These are phyloP conservation scores for Hyphodiscus sp. DNA, from an alignment of 2,329 filamentous ascomycete species.

Conservation along the genomic window DNA sequence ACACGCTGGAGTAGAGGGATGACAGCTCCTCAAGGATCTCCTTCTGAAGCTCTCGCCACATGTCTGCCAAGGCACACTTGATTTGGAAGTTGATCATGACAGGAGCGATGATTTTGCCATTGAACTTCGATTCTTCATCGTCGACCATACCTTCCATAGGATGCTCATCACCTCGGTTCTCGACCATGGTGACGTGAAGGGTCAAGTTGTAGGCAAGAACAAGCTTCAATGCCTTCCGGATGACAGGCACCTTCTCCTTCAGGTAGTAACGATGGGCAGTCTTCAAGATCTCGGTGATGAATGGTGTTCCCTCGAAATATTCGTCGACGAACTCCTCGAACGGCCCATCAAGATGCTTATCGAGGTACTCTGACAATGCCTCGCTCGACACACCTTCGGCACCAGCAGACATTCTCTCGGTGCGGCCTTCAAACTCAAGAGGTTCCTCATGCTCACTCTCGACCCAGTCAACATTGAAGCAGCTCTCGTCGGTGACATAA, in stretches of 20 bases:
- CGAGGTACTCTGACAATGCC: constrained; percentile 83
- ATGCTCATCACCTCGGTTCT: constrained; percentile 78
- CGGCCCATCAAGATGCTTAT: constrained; percentile 86
- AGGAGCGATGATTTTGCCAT: constrained; percentile 83
- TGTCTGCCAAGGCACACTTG: constrained; percentile 92
- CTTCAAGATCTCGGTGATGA: constrained; percentile 93
- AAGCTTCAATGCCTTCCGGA: constrained; percentile 92
- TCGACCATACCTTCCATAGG: constrained; percentile 75
- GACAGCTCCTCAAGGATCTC: constrained; percentile 94
- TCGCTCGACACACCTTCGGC: constrained; percentile 78
- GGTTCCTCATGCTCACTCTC: constrained; percentile 73
- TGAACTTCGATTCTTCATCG: constrained; percentile 79
- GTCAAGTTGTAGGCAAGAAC: constrained; percentile 95
- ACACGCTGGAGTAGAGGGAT: constrained; percentile 89
- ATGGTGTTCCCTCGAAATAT: constrained; percentile 92
- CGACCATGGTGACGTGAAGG: constrained; percentile 88
- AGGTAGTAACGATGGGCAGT: constrained; percentile 89
- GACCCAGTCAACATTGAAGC: constrained; percentile 90
- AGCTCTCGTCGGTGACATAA: constrained; percentile 84
- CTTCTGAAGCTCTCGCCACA: constrained; percentile 97
- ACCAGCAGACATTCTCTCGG: constrained; percentile 81
- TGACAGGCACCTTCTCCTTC: constrained; percentile 80
- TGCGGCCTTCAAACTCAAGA: constrained; percentile 77
- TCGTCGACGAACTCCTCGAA: constrained; percentile 94
- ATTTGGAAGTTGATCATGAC: constrained; percentile 99